Evolutionary conservation across 225 moss, liverwort and hornwort genomes (phyloP), one percentile per base, ranked within the genome.

Genomic region (Sphagnum contortum): DNA sequence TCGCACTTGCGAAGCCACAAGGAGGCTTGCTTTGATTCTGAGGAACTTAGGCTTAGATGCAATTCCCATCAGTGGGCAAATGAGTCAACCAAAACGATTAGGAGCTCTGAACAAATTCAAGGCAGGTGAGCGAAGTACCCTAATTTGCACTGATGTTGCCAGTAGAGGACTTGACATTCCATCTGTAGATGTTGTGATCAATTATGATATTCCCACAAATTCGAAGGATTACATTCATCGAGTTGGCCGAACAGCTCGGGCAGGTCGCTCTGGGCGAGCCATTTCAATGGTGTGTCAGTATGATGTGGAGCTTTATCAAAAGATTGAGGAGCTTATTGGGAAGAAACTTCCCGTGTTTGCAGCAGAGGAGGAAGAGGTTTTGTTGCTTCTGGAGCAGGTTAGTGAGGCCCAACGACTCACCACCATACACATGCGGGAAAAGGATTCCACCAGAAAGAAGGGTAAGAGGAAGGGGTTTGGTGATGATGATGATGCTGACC

Each of bases 101-200:
- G 91, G 95, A 46, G 95, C 94, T 3, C 68, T 92, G 68, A 84
- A 81, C 53, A 95, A 92, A 47, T 95, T 95, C 70, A 95, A 95
- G 69, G 88, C 94, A 58, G 89, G 94, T 12, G 94, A 95, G 73
- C 86, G 89, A 70, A 92, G 66, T 45, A 81, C 92, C 58, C 71
- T 95, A 74, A 95, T 95, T 61, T 95, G 94, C 57, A 95, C 94
- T 46, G 94, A 95, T 55, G 94, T 95, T 55, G 94, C 95, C 4
- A 95, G 95, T 72, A 89, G 95, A 50, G 95, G 89, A 14, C 89
- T 95, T 48, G 95, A 95, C 60, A 95, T 92, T 60, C 76, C 87
- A 8, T 75, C 86, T 64, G 92, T 95, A 8, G 90, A 92, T 71
- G 77, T 73, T 12, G 92, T 95, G 2, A 81, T 95, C 29, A 95